Percentiles rank a stretch among this genome's conserved stretches.
phyloP scores from a whole-genome alignment of 345 rosid species.

The Balakata baccata region DNA sequence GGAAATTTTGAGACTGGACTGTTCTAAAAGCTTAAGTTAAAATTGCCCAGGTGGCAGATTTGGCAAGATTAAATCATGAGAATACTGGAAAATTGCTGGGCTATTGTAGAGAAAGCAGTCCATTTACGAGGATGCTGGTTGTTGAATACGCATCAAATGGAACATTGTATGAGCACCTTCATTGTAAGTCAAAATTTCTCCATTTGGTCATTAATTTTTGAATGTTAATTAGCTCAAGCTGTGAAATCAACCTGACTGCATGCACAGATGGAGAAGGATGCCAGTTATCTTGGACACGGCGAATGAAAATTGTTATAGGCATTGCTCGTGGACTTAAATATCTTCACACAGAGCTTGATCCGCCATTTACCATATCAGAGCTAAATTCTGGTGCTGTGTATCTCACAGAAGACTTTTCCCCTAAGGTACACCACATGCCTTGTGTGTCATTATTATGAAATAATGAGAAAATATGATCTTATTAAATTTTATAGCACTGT shows the following conservation, averaged over 20 bases:
- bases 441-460: no score
- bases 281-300: conserved; percentile 77
- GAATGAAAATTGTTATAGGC: conserved; percentile 86
- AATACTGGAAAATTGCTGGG: conserved; percentile 80
- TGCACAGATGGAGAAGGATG: conserved; percentile 93
- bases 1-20: conserved; percentile 9
- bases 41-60: conserved; percentile 77
- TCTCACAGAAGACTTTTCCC: conserved; percentile 92
- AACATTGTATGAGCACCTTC: conserved; percentile 89
- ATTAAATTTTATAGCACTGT: background rate
- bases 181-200: conserved; percentile 55
- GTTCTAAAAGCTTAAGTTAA: conserved; percentile 15
- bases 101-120: conserved; percentile 74
- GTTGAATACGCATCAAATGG: conserved; percentile 95
- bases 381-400: conserved; percentile 84
- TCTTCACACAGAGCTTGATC: conserved; percentile 83
- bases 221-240: conserved; percentile 16
- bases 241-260: conserved; percentile 10
- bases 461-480: background rate
- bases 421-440: conserved; percentile 53
- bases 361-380: conserved; percentile 87
- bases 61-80: conserved; percentile 84
- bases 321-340: conserved; percentile 85
- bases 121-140: conserved; percentile 90
- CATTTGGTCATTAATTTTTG: background rate